phyloP scores from a whole-genome alignment of 2,329 filamentous ascomycete genomes.

The Thermothelomyces thermophilus region DNA sequence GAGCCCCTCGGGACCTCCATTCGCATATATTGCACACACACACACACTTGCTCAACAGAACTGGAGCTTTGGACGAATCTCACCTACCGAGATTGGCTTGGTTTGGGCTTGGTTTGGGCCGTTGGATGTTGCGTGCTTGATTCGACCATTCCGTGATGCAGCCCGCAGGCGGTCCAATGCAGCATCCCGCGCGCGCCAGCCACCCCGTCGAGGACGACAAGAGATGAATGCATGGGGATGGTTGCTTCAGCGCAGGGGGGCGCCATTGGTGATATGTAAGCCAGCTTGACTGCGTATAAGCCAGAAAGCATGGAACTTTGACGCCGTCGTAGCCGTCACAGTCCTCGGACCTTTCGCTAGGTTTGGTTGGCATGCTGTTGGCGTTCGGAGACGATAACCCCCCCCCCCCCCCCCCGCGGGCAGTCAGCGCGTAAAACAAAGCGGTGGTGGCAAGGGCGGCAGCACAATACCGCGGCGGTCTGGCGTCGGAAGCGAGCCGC shows the following conservation, averaged over 20 bases:
- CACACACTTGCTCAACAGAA: slow-evolving; percentile 2
- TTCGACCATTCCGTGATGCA: slow-evolving; percentile 14
- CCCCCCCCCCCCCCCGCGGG: too few relatives aligned
- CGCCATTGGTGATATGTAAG: neutral
- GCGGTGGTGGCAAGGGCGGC: neutral
- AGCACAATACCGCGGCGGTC: neutral
- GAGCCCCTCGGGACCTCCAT: slow-evolving; percentile 1
- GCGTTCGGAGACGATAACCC: too few relatives aligned
- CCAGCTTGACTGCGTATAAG: too few relatives aligned
- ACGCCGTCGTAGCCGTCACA: slow-evolving; percentile 10
- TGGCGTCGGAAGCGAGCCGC: neutral
- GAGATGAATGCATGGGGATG: neutral
- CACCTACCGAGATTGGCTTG: slow-evolving; percentile 19
- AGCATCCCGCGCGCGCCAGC: neutral
- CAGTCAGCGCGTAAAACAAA: too few relatives aligned
- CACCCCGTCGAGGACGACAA: too few relatives aligned
- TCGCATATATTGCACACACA: neutral
- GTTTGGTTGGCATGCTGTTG: slow-evolving; percentile 4
- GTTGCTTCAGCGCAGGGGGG: neutral
- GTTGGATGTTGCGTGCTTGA: slow-evolving; percentile 16
- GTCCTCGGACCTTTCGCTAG: slow-evolving; percentile 4
- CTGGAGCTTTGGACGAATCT: neutral
- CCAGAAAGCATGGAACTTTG: neutral
- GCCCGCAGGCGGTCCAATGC: neutral
- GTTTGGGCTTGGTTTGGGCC: slow-evolving; percentile 9